Evolutionary conservation across 2,329 filamentous ascomycete species (phyloP), one percentile per base, ranked within the genome.

Genomic region (Botrytis galanthina): DNA sequence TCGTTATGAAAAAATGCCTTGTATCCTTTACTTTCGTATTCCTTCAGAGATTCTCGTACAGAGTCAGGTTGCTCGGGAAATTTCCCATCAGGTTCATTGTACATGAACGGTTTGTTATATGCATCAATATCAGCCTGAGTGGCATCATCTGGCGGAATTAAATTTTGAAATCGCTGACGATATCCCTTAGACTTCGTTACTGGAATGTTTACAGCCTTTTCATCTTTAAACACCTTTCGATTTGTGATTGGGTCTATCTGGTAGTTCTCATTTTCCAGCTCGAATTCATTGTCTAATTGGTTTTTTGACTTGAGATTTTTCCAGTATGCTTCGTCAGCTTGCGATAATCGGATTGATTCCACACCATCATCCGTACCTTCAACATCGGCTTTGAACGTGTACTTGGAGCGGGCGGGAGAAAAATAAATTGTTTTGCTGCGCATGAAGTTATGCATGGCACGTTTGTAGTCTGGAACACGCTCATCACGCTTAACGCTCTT

Each of bases 241-340:
- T 90, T 90, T 26, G 87, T 89, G 74, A 90, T 89, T 4, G 88
- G 88, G 73, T 90, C 88, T 61, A 90, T 89, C 32, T 83, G 79
- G 66, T 84, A 85, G 14, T 83, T 83, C 35, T 74, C 44, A 39
- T 75, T 72, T 10, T 46, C 37, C 37, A n/a, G 14, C 51, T 54
- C 51, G 51, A 54, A 54, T 29, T 39, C 35, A 22, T 16, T 10
- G n/a, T 62, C 46, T 20, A 37, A 71, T 26, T 63, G 44, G 18
- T 66, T 42, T n/a, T 71, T 54, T 6, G 35, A 66, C 39, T 46
- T 44, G 6, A 70, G 22, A 39, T 39, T 71, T 35, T 12, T 59
- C 54, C 67, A 51, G 10, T 46, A 63, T 29, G 61, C 70, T 48
- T 67, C 62, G 42, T 32, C 68, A 46, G 46, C 44, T 54, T 51